These are phyloP conservation scores for Yueomyces sp. DNA, from an alignment of 1,139 yeast genomes.

Conservation along the genomic window DNA sequence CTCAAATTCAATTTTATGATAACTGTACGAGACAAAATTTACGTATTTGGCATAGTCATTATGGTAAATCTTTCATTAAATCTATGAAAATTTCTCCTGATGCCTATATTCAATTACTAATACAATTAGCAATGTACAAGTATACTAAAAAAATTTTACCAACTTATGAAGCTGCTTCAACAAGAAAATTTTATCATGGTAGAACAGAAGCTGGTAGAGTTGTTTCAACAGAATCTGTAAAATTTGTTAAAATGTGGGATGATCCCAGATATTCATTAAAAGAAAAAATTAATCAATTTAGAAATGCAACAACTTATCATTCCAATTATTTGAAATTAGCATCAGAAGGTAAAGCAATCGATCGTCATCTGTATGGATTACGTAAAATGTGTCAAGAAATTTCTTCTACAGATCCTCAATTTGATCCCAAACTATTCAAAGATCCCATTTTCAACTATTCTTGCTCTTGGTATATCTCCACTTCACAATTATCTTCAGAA, in stretches of 20 bases:
- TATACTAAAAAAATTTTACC: conserved; percentile 74
- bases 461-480: conserved; percentile 72
- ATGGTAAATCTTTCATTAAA: conserved; percentile 62
- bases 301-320: conserved; percentile 66
- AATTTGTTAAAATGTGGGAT: conserved; percentile 69
- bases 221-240: conserved; percentile 63
- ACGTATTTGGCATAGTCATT: conserved; percentile 56
- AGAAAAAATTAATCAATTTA: conserved; percentile 57
- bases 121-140: conserved; percentile 71
- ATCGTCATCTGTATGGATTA: conserved; percentile 86
- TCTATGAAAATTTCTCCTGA: conserved; percentile 63
- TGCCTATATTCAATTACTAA: conserved; percentile 63
- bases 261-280: conserved; percentile 39
- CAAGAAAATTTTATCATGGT: conserved; percentile 79
- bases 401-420: not conserved
- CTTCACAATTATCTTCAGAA: conserved; percentile 85
- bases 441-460: conserved; percentile 74
- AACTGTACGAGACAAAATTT: conserved; percentile 44
- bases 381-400: conserved; percentile 53
- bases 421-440: conserved; percentile 54
- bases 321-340: conserved; percentile 66
- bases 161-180: conserved; percentile 93
- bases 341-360: conserved; percentile 80
- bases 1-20: conserved; percentile 42
- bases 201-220: conserved; percentile 94